Evolutionary conservation across 2,329 filamentous ascomycete genomes (phyloP).

Genomic region (Xylariaceae sp.): DNA sequence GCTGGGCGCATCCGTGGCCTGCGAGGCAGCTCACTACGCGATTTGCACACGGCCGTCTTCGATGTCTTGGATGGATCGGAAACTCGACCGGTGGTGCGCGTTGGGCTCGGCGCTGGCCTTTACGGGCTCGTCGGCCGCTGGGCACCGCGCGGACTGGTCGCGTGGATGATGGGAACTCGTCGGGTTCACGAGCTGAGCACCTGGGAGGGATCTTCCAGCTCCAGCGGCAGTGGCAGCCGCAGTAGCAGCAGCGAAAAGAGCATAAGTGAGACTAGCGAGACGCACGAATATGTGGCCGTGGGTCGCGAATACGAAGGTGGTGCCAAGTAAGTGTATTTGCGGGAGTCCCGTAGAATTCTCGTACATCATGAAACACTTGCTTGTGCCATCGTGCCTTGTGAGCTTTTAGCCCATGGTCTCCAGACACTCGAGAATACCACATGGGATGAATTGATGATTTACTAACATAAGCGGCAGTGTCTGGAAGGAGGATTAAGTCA

Average conservation of each 20-base stretch:
- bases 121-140: constrained; percentile 83
- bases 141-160: constrained; percentile 71
- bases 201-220: constrained; percentile 45
- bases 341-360: constrained; percentile 1
- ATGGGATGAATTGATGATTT: not conserved
- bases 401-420: not conserved
- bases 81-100: constrained; percentile 60
- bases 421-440: not conserved
- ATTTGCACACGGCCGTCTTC: constrained; percentile 82
- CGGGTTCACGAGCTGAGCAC: constrained; percentile 52
- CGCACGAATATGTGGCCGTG: constrained; percentile 31
- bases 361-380: not conserved
- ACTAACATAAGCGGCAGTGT: constrained; percentile 13
- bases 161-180: constrained; percentile 86
- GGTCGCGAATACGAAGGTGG: constrained; percentile 34
- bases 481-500: constrained; percentile 15
- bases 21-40: constrained; percentile 66
- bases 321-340: constrained; percentile 14
- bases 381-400: not conserved
- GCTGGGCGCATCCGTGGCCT: constrained; percentile 53
- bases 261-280: constrained; percentile 29
- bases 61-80: constrained; percentile 72
- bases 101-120: constrained; percentile 76
- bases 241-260: constrained; percentile 23
- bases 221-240: constrained; percentile 29